Base-by-base conservation (phyloP, 2,329 filamentous ascomycete species). In the Aspergillus glaucus region DNA sequence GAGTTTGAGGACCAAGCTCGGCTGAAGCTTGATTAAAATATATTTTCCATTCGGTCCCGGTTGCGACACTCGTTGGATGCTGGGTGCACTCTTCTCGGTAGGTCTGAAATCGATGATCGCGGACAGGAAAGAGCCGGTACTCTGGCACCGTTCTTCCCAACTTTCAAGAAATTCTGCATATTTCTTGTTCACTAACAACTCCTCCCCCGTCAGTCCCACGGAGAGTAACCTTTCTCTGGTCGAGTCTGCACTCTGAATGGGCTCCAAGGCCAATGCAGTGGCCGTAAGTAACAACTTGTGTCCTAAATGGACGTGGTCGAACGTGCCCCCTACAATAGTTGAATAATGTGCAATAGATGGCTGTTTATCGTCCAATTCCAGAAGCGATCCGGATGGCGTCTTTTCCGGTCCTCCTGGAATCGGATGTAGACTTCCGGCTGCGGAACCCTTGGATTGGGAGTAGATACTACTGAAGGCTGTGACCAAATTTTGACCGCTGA, bases 241-340 rank as follows among this genome's bases (percentile, higher is more conserved):
- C 0, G 72, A 62, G 22, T 53, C 53, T 15, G 55, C 52, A 15
- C 28, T 62, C 58, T 28, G 69, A 60, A 39, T 69, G 57, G 80
- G 75, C 50, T 81, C 79, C 49, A 87, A 76, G 14, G 89, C 78
- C 48, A 96, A 80, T 0, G 85, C 81, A 0, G 87, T 88, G 52
- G 91, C 91, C n/a, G 91, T 90, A 17, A 98, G 80, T 17, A 98
- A 79, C n/a, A 97, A 77, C 71, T 97, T 98, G 74, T 98, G 93
- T 5, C 93, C 93, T 3, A 88, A 84, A 65, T 98, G 93, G 19
- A 98, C 79, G 69, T 97, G 90, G 67, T 98, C 93, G 70, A 97
- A 98, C 0, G 93, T 98, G 8, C 93, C 93, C 26, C 92, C 93
- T 10, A 97, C 81, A 46, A 86, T 88, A 44, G 94, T 86, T 12